A percentile compares a stretch with the other conserved stretches of the same genome.
phyloP scores from a whole-genome alignment of 441 rosid genomes.

The Kokia cookei region DNA sequence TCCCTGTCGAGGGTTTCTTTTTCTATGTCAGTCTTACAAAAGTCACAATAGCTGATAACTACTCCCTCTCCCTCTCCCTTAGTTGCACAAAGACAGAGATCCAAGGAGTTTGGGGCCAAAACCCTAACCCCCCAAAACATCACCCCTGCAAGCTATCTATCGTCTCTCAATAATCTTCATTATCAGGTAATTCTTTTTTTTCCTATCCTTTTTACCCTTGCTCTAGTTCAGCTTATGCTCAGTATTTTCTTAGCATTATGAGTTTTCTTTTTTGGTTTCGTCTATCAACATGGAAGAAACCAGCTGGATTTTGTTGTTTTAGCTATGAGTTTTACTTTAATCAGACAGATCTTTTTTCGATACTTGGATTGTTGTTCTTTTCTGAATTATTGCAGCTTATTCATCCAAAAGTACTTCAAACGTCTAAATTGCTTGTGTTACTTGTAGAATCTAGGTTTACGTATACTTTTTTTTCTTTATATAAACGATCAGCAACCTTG shows the following conservation, averaged over 20 bases:
- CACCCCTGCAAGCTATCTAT: background rate
- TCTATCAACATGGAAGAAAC: background rate
- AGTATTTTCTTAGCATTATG: background rate
- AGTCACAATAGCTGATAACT: background rate
- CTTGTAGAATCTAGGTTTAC: background rate
- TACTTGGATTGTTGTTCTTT: background rate
- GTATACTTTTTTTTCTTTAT: background rate
- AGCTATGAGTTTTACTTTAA: background rate
- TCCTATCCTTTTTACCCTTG: background rate
- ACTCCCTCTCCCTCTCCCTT: background rate
- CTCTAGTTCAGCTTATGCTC: background rate
- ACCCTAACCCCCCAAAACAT: conserved; percentile 4
- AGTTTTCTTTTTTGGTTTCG: background rate
- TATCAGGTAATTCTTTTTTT: background rate
- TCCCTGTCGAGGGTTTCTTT: background rate
- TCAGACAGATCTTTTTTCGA: background rate
- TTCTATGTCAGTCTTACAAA: background rate
- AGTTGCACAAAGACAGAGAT: background rate
- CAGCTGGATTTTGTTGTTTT: background rate
- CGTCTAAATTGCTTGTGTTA: background rate
- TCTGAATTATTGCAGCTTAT: background rate
- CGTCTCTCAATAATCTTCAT: conserved; percentile 5
- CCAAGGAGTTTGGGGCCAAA: conserved; percentile 8
- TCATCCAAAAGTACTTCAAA: background rate
- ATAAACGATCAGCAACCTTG: background rate